These are phyloP conservation scores for Corylus avellana DNA, from an alignment of 306 rosid genomes.

Conservation along the genomic window DNA sequence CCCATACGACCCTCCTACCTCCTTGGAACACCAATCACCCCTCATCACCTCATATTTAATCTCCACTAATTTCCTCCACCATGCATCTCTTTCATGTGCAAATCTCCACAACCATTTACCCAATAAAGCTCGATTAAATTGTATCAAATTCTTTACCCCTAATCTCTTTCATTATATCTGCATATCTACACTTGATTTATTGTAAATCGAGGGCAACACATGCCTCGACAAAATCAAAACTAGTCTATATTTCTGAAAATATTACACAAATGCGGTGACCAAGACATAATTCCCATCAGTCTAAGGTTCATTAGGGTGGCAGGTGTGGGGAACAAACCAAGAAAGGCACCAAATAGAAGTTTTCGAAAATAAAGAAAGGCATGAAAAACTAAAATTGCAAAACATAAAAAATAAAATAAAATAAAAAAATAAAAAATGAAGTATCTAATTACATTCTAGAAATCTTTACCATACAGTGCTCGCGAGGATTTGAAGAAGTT, in stretches of 20 bases:
- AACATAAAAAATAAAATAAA: not conserved
- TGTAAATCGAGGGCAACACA: not conserved
- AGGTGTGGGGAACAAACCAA: not conserved
- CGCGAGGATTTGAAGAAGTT: slow-evolving; percentile 85
- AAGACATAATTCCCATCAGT: not conserved
- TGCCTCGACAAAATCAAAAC: not conserved
- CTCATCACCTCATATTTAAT: too few relatives aligned
- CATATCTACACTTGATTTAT: not conserved
- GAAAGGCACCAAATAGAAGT: not conserved
- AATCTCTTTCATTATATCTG: not conserved
- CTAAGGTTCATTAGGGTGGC: not conserved
- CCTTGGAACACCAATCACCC: too few relatives aligned
- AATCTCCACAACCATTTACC: too few relatives aligned
- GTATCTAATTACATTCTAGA: not conserved
- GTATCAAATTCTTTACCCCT: too few relatives aligned
- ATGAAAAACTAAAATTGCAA: slow-evolving; percentile 11
- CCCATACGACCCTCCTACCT: too few relatives aligned
- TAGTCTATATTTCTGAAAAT: not conserved
- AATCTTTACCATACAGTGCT: slow-evolving; percentile 82
- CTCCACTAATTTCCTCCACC: too few relatives aligned
- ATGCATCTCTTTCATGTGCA: too few relatives aligned
- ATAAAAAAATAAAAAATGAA: not conserved
- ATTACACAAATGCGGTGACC: not conserved
- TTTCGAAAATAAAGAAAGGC: slow-evolving; percentile 16
- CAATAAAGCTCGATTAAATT: too few relatives aligned